Base-by-base conservation (phyloP, 371 early-diverging fungal genomes). In the Mucor mucedo region DNA sequence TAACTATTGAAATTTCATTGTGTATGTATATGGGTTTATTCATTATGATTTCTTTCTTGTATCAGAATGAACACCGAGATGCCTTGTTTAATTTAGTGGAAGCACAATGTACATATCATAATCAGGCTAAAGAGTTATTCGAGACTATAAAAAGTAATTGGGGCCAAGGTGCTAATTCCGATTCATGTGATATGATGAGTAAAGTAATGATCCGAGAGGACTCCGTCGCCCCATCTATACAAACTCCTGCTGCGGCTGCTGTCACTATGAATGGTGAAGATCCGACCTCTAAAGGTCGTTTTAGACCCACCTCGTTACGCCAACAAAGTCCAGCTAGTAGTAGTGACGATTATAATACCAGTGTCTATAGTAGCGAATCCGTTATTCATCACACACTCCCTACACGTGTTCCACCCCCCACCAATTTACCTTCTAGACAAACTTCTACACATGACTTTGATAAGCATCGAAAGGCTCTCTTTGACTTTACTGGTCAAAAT, bases 401-500 rank as follows among this genome's bases (percentile, higher is more conserved):
- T 47, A 21, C 47, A 21, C 47, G 47, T 47, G 47, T 47, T 8
- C 62, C 67, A 33, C 63, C 68, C 40, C 29, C 62, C 8, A 52
- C 48, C 3, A 40, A 40, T 29, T 27, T 47, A 52, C 65, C 54
- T 35, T n/a, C 55, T 35, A 60, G 56, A 60, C 47, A 68, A 50
- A 56, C 14, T 16, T 53, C 53, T 7, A 53, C 13, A 5, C 53
- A 53, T 16, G 49, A 52, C 11, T 52, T 52, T 30, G 39, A 57
- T 42, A 57, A 58, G 16, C 52, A 56, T 29, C 56, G 67, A 48
- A 79, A 77, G 27, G 87, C 92, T 0, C 41, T 89, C 21, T 93
- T 84, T 73, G 81, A 81, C 42, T 93, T 91, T 74, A 80, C 82
- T n/a, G 88, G 86, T 5, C 78, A 82, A 39, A 86, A 77, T 13